Evolutionary conservation across 306 rosid species (phyloP).

Genomic region (Fragaria iinumae): DNA sequence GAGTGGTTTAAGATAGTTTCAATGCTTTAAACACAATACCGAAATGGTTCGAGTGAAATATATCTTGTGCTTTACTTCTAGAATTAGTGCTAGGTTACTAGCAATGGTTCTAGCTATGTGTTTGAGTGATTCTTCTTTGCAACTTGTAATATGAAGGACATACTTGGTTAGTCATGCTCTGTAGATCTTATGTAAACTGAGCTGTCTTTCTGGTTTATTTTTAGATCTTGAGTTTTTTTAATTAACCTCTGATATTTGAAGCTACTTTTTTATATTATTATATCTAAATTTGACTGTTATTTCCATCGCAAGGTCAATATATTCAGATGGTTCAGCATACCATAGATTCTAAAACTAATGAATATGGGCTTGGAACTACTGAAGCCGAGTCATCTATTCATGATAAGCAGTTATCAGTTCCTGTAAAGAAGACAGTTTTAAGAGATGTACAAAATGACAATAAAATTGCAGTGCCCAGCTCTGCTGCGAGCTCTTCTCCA

Average conservation of each 20-base stretch:
- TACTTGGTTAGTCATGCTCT: neutral
- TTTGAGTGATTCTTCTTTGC: neutral
- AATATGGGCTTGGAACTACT: constrained; percentile 50
- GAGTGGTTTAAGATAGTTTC: neutral
- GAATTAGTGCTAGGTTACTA: neutral
- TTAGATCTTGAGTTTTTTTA: neutral
- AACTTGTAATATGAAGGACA: neutral
- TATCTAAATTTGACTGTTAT: constrained; percentile 15
- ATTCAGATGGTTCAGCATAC: constrained; percentile 63
- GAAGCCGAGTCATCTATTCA: constrained; percentile 48
- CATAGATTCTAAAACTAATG: constrained; percentile 52
- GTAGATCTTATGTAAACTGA: neutral
- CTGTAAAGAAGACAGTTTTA: constrained; percentile 64
- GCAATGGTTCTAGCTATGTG: neutral
- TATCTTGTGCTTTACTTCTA: neutral
- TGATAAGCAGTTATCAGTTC: constrained; percentile 46
- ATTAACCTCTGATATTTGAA: neutral
- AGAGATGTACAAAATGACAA: constrained; percentile 70
- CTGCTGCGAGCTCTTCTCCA: constrained; percentile 45
- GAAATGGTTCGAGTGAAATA: neutral
- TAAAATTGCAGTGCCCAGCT: constrained; percentile 42
- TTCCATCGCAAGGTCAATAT: constrained; percentile 28
- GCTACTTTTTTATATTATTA: neutral
- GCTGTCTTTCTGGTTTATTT: constrained; percentile 2
- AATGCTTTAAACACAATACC: neutral